phyloP scores from a whole-genome alignment of 2,329 filamentous ascomycete genomes.

The Colletotrichum lupini region DNA sequence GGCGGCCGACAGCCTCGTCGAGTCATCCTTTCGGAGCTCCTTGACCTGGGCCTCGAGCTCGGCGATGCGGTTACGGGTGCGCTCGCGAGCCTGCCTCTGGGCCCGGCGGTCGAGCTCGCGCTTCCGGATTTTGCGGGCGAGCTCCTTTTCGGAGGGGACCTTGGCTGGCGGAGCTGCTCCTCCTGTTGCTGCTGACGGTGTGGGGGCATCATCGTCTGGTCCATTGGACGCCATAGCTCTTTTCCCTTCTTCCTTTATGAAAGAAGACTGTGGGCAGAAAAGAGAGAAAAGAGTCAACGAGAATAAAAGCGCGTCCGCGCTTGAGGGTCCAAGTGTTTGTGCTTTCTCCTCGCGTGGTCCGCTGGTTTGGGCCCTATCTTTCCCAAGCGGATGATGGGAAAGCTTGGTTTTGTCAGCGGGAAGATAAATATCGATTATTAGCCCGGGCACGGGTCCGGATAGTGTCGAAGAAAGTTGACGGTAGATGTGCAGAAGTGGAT shows the following conservation, averaged over 20 bases:
- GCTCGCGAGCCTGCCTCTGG: slow-evolving; percentile 44
- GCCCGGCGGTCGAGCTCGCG: slow-evolving; percentile 46
- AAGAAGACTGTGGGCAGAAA: background rate
- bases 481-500: slow-evolving; percentile 20
- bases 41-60: slow-evolving; percentile 45
- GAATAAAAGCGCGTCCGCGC: background rate
- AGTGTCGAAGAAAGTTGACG: slow-evolving; percentile 12
- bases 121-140: slow-evolving; percentile 42
- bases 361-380: background rate
- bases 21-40: slow-evolving; percentile 39
- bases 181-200: slow-evolving; percentile 5
- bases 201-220: slow-evolving; percentile 5
- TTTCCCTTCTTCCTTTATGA: background rate
- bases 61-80: slow-evolving; percentile 45
- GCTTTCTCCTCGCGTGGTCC: background rate
- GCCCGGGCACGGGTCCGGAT: background rate
- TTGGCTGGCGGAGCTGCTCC: slow-evolving; percentile 5
- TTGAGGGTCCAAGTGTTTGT: background rate
- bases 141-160: slow-evolving; percentile 30
- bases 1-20: slow-evolving; percentile 40
- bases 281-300: background rate
- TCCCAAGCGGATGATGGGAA: background rate
- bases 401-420: background rate
- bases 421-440: background rate
- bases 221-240: slow-evolving; percentile 12